These are phyloP conservation scores for Dactylis glomerata DNA, from an alignment of 176 grass and related monocot genomes.

Conservation along the genomic window DNA sequence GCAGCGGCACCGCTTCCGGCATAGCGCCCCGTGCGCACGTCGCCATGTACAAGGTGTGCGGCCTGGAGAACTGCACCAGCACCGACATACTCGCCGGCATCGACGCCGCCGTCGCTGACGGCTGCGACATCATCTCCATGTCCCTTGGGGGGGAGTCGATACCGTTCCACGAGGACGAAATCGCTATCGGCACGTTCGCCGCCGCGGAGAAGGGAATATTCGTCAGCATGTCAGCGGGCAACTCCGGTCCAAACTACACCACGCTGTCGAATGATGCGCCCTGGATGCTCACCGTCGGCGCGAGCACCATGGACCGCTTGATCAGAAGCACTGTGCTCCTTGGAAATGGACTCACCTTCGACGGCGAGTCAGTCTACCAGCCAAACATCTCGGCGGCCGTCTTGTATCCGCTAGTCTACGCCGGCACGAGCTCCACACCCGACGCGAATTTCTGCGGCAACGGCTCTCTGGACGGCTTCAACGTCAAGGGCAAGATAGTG, in stretches of 20 bases:
- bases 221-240: slow-evolving; percentile 45
- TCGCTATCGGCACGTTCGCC: slow-evolving; percentile 39
- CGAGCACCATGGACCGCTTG: slow-evolving; percentile 56
- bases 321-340: slow-evolving; percentile 33
- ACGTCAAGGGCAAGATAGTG: slow-evolving; percentile 62
- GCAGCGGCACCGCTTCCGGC: slow-evolving; percentile 8
- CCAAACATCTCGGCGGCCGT: not conserved
- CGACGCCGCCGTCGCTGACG: too few relatives aligned
- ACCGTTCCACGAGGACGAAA: not conserved
- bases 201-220: slow-evolving; percentile 51
- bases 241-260: slow-evolving; percentile 11
- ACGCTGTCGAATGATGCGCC: slow-evolving; percentile 50
- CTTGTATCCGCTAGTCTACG: slow-evolving; percentile 4
- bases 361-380: slow-evolving; percentile 53
- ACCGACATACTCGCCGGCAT: too few relatives aligned
- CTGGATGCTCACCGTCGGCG: slow-evolving; percentile 64
- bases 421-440: not conserved
- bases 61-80: not conserved
- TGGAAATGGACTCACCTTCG: slow-evolving; percentile 33
- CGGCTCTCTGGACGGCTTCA: slow-evolving; percentile 17
- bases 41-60: slow-evolving; percentile 52
- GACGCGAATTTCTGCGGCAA: slow-evolving; percentile 16
- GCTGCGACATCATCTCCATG: too few relatives aligned
- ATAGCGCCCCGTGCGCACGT: slow-evolving; percentile 46
- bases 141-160: not conserved